Evolutionary conservation across 2,329 filamentous ascomycete genomes (phyloP), one percentile per base, ranked within the genome.

Genomic region (Remersonia thermophila): DNA sequence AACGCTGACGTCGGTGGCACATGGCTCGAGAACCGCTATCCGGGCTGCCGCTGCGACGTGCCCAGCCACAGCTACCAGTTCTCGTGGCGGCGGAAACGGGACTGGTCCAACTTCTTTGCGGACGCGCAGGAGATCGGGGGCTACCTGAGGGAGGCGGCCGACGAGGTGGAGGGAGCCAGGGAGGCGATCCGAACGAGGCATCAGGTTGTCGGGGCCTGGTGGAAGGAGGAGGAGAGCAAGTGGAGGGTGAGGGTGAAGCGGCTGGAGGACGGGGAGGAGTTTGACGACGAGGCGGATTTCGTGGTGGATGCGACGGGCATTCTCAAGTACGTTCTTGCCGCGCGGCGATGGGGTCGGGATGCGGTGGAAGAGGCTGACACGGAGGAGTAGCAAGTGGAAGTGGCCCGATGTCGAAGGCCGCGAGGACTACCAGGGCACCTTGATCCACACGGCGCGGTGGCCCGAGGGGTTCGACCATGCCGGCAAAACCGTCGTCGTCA

Each of bases 51-150:
- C 36, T 74, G 69, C 48, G 71, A 73, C 49, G 61, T 73, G 20
- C 69, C 69, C 8, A 67, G 63, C 47, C 72, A 77, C 54, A 74
- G 70, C 52, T 78, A 78, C 48, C 73, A 74, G 48, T 77, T 73
- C 48, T 69, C 70, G 2, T 77, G 69, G 66, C 62, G 67, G 37
- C 69, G 67, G 2, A 78, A 77, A 49, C 65, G 64, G 6, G 61
- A 65, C 27, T 80, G 75, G 73, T 62, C 64, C 13, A 65, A 66
- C 37, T 72, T 77, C 49, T 77, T 71, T 47, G 61, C 69, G 0
- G 55, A 62, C 0, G 67, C 67, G 1, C 55, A 56, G 1, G 73
- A 79, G 48, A 77, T 79, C 29, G 59, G 64, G 28, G 54, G 56
- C 3, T 78, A 78, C 41, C 60, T 77, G 17, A 55, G 61, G 35